phyloP scores from a whole-genome alignment of 129 eudicot genomes.

The carrot (Daucus carota) region DNA sequence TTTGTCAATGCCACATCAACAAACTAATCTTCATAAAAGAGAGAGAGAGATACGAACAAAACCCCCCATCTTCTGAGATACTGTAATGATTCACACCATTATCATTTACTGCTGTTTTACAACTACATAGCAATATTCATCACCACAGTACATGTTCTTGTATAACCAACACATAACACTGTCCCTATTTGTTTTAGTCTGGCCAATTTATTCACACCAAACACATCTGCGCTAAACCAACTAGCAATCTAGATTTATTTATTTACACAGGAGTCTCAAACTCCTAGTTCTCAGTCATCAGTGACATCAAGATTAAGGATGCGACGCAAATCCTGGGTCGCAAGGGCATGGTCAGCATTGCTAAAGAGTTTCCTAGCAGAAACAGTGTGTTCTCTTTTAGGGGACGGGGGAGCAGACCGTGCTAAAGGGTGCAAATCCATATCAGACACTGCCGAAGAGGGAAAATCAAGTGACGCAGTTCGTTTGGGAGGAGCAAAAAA shows the following conservation, averaged over 20 bases:
- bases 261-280: constrained; percentile 45
- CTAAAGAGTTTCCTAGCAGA: constrained; percentile 27
- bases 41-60: not conserved
- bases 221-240: constrained; percentile 36
- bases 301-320: constrained; percentile 77
- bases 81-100: constrained; percentile 19
- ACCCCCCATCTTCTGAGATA: not conserved
- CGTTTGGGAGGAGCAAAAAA: constrained; percentile 61
- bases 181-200: constrained; percentile 20
- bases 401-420: constrained; percentile 95
- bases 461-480: constrained; percentile 74
- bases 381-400: constrained; percentile 43
- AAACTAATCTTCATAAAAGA: not conserved
- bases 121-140: not conserved
- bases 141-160: constrained; percentile 21
- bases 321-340: constrained; percentile 87
- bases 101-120: constrained; percentile 10
- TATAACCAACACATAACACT: constrained; percentile 19
- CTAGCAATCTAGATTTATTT: constrained; percentile 24
- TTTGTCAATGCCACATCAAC: constrained; percentile 16
- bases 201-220: constrained; percentile 34
- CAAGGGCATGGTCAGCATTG: constrained; percentile 52
- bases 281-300: constrained; percentile 46
- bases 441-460: constrained; percentile 31
- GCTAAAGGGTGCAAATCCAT: constrained; percentile 41